Base-by-base conservation (phyloP, 345 rosid species). In the Draba incana region DNA sequence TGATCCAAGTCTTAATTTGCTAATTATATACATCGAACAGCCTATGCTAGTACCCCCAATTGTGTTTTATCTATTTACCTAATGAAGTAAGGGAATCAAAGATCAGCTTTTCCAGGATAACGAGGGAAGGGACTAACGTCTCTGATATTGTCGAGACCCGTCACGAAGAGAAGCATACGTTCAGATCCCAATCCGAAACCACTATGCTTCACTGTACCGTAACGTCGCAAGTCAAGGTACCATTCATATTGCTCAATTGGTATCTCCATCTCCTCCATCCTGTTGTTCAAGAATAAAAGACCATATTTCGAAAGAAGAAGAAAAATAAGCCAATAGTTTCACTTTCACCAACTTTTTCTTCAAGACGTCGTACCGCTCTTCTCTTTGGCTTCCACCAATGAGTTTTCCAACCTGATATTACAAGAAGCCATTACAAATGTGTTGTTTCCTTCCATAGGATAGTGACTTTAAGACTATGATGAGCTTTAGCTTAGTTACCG, bases 351-450 rank as follows among this genome's bases (percentile, higher is more conserved):
- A 88, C 98, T 96, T 93, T 54, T 84, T 60, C 97, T 12, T 96
- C 97, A 72, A 84, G 56, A 81, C 72, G 2, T 88, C 96, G 27
- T 65, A 74, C 3, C 97, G 90, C 58, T 90, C 98, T 79, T 93
- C 98, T 79, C 98, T 87, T 80, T 93, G 97, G 85, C 98, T 93
- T 76, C 98, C 98, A 23, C 98, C 98, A 67, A 90, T 87, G 68
- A 93, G 77, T 82, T 93, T 97, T 48, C 98, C 98, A 8, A 90
- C 98, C 97, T 93, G 59, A 27, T 27, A 27, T 2, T 3, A 27
- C 48, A 57, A 56, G 35, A 30, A 6, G 43, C 30, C 41, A 24
- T 53, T 28, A 5, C 4, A 31, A 0, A 24, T 12, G 56, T 43
- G 37, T 15, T 43, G 37, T 15, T 13, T 57, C 33, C 25, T 9